Evolutionary conservation across 805 yeast genomes (phyloP), one percentile per base, ranked within the genome.

Genomic region (Nakazawaea holstii): DNA sequence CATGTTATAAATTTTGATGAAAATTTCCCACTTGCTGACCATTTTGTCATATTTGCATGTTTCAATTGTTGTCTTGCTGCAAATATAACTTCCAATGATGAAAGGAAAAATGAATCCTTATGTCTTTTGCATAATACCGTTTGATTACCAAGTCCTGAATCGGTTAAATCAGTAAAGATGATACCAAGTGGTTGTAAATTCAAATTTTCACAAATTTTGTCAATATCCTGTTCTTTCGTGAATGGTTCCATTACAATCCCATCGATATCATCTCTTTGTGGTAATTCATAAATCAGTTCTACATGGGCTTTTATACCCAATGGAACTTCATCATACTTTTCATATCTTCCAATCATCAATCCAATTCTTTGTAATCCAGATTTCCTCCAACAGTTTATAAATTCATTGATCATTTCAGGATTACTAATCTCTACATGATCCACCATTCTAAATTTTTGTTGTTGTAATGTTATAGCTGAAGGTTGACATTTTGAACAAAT

Each of bases 401-500:
- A 94, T 33, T 76, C 71, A 63, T 94, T 88, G 46, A 94, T 78
- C 26, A 90, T 75, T 10, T 73, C 70, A 45, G 90, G 79, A 49
- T 79, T 80, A 24, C 88, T 80, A 63, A 91, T 87, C 62, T 94
- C 99, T 29, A 94, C 94, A 67, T 94, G 98, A 63, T 94, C 99
- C 28, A 95, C 97, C 96, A 94, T 88, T 57, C 99, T 77, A 64
- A 87, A 94, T 32, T 74, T 70, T 63, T 94, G 99, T 64, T 82
- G 90, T 64, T 86, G 95, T 52, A 94, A 71, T 0, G 98, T 91
- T 50, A 94, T 88, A 0, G 97, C 94, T 1, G 96, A 82, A 0
- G 99, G 98, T 65, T 92, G 98, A 66, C 99, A 92, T 64, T 90
- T 88, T 13, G 96, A 87, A 60, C 99, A 92, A 55, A 94, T 90